Evolutionary conservation across 352 stramenopile genomes (phyloP).

Genomic region (Phytophthora tubulina): DNA sequence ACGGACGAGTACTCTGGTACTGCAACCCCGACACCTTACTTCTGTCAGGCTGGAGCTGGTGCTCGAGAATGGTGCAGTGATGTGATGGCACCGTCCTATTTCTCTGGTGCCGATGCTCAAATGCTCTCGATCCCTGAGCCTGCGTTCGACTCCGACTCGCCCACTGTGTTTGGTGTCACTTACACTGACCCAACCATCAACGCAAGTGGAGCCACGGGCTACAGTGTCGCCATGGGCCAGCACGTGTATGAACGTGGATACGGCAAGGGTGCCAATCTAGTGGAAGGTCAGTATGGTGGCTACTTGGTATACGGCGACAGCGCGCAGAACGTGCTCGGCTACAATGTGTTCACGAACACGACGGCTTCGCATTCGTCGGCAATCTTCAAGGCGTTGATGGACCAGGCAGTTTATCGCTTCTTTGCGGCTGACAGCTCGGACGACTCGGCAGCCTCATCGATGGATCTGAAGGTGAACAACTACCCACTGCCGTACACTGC

Average conservation of each 20-base stretch:
- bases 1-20: slow-evolving; percentile 23
- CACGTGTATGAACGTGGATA: slow-evolving; percentile 57
- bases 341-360: slow-evolving; percentile 69
- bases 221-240: slow-evolving; percentile 47
- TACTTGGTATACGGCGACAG: slow-evolving; percentile 53
- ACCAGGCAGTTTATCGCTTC: slow-evolving; percentile 62
- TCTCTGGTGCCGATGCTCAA: slow-evolving; percentile 33
- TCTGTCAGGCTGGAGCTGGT: slow-evolving; percentile 41
- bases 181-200: slow-evolving; percentile 59
- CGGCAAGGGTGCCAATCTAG: slow-evolving; percentile 24
- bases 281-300: slow-evolving; percentile 49
- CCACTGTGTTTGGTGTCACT: slow-evolving; percentile 57
- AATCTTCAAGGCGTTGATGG: slow-evolving; percentile 67
- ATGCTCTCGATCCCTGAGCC: slow-evolving; percentile 25
- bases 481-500: slow-evolving; percentile 54
- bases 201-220: slow-evolving; percentile 46
- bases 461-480: slow-evolving; percentile 55
- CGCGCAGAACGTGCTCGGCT: slow-evolving; percentile 50
- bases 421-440: slow-evolving; percentile 40
- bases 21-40: slow-evolving; percentile 46
- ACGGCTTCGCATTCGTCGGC: slow-evolving; percentile 45
- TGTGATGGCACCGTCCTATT: slow-evolving; percentile 40
- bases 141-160: slow-evolving; percentile 40
- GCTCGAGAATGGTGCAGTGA: slow-evolving; percentile 42
- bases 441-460: slow-evolving; percentile 5